Evolutionary conservation across 495 filamentous ascomycete species (phyloP).

Genomic region (Hyaloscypha bicolor): DNA sequence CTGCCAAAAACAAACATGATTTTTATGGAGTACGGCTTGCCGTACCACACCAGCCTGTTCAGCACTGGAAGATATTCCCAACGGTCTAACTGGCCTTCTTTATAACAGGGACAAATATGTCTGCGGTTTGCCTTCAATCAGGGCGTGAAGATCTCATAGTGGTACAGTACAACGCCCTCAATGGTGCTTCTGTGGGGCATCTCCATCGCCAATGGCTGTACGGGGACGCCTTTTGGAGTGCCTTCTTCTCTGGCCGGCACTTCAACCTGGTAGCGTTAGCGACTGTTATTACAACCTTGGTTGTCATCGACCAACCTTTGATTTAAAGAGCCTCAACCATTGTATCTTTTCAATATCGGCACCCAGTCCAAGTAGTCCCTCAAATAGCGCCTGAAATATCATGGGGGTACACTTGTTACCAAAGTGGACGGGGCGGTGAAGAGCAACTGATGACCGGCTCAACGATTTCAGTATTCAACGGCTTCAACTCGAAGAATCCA

Average conservation of each 20-base stretch:
- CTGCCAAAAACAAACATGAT: too few relatives aligned
- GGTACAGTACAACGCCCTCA: conserved; percentile 16
- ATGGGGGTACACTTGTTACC: conserved; percentile 14
- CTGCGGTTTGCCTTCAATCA: conserved; percentile 11
- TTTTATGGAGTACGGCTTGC: too few relatives aligned
- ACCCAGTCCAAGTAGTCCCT: background rate
- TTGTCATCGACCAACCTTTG: conserved; percentile 16
- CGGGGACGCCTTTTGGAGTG: conserved; percentile 10
- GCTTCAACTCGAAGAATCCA: conserved; percentile 1
- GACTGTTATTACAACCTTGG: conserved; percentile 6
- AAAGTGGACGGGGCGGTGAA: background rate
- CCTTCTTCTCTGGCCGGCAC: conserved; percentile 7
- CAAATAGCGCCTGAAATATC: conserved; percentile 15
- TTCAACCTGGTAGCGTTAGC: conserved; percentile 20
- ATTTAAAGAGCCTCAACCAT: conserved; percentile 21
- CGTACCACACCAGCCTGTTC: too few relatives aligned
- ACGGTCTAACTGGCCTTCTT: conserved; percentile 19
- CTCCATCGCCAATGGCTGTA: conserved; percentile 11
- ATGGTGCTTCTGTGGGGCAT: background rate
- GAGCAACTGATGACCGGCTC: conserved; percentile 13
- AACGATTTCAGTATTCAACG: conserved; percentile 14
- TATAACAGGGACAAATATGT: conserved; percentile 8
- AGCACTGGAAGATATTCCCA: conserved; percentile 11
- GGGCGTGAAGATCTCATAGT: conserved; percentile 16
- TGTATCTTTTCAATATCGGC: background rate